These are phyloP conservation scores for Microbotryum scabiosae DNA, from an alignment of 1,284 basidiomycete genomes.

Conservation along the genomic window DNA sequence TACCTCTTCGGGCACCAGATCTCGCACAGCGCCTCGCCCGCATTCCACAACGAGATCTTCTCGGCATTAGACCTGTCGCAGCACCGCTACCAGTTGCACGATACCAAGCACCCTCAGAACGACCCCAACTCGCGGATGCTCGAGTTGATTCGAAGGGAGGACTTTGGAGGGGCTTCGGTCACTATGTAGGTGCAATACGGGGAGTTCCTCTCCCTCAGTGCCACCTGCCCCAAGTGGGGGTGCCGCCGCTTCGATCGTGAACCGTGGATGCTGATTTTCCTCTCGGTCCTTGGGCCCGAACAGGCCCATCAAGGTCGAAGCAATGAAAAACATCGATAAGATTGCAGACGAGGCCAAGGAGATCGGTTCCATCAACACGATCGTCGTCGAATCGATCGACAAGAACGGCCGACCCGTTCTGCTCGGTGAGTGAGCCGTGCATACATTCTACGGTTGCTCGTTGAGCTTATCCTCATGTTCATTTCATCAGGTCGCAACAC, in stretches of 20 bases:
- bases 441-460: too few species aligned
- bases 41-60: conserved; percentile 85
- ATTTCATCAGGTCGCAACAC: too few species aligned
- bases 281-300: not conserved
- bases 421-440: too few species aligned
- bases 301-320: conserved; percentile 69
- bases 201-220: not conserved
- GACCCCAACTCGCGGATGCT: conserved; percentile 49
- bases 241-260: not conserved
- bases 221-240: not conserved
- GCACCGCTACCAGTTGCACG: conserved; percentile 62
- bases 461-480: too few species aligned
- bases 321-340: conserved; percentile 65
- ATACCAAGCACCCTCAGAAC: conserved; percentile 57
- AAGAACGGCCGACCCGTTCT: too few species aligned
- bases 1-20: conserved; percentile 70
- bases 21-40: conserved; percentile 59
- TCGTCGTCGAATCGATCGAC: conserved; percentile 46
- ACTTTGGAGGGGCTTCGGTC: conserved; percentile 90
- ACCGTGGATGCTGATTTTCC: not conserved
- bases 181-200: conserved; percentile 52
- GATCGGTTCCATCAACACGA: conserved; percentile 87
- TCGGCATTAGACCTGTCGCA: conserved; percentile 67
- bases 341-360: conserved; percentile 66
- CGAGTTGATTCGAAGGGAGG: conserved; percentile 50